A percentile compares a stretch with the other conserved stretches of the same genome.
phyloP scores from a whole-genome alignment of 768 basidiomycete species.

The Grammothele lineata region DNA sequence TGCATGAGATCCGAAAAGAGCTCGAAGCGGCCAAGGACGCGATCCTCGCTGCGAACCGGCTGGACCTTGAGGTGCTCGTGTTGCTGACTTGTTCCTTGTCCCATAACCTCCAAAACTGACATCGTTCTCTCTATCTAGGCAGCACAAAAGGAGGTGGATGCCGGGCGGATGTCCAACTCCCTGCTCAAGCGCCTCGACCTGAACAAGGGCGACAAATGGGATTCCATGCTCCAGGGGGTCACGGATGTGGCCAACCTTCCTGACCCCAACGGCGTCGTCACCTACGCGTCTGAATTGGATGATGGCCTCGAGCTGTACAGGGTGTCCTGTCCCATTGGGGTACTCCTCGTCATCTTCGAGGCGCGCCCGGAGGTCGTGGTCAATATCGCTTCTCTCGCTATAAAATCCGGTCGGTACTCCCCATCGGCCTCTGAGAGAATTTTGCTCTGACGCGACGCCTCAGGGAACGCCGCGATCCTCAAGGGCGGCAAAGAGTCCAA shows the following conservation, averaged over 20 bases:
- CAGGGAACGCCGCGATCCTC: constrained; percentile 94
- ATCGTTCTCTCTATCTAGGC: constrained; percentile 39
- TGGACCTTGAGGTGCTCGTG: constrained; percentile 65
- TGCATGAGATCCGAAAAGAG: constrained; percentile 63
- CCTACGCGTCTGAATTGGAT: constrained; percentile 89
- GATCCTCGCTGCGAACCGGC: constrained; percentile 75
- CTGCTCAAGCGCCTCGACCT: constrained; percentile 86
- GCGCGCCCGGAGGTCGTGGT: constrained; percentile 96
- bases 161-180: constrained; percentile 79
- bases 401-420: constrained; percentile 79
- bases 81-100: background rate
- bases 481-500: constrained; percentile 97
- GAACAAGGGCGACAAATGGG: constrained; percentile 81
- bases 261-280: constrained; percentile 81
- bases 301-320: constrained; percentile 86
- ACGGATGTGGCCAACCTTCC: constrained; percentile 80
- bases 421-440: too few species aligned
- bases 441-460: background rate
- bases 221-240: constrained; percentile 89
- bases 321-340: constrained; percentile 95
- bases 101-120: background rate
- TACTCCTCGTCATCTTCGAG: constrained; percentile 95
- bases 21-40: constrained; percentile 60
- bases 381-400: constrained; percentile 92
- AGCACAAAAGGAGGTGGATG: constrained; percentile 71